Conservation (phyloP, 768 basidiomycete genomes). For the Lactifluus piperatus region DNA sequence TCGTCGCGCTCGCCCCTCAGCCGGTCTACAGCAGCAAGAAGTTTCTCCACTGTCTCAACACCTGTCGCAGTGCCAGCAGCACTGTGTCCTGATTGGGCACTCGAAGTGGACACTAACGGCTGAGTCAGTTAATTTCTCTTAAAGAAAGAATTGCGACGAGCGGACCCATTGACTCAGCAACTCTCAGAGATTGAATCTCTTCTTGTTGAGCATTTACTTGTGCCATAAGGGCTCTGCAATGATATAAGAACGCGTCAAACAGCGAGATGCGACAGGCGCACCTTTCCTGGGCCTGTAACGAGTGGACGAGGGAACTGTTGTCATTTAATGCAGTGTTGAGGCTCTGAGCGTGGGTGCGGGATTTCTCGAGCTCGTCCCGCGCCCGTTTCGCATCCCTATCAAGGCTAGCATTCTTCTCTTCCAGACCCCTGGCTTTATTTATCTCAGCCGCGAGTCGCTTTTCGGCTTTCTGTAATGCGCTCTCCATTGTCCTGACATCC, state of each 20-base stretch:
- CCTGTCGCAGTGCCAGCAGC: background rate
- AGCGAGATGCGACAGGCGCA: background rate
- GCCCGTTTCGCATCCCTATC: constrained; percentile 46
- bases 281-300: constrained; percentile 25
- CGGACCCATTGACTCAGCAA: background rate
- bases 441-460: constrained; percentile 33
- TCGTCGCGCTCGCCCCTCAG: constrained; percentile 58
- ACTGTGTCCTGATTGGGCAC: background rate
- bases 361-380: constrained; percentile 35
- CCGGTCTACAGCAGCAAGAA: constrained; percentile 56
- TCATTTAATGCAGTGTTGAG: constrained; percentile 18
- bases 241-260: background rate
- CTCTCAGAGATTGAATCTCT: background rate
- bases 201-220: constrained; percentile 7
- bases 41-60: constrained; percentile 38
- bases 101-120: background rate
- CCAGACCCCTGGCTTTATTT: constrained; percentile 32
- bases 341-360: constrained; percentile 27
- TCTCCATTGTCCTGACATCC: constrained; percentile 30
- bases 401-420: constrained; percentile 39
- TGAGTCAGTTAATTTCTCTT: background rate
- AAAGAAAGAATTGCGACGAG: too few relatives aligned
- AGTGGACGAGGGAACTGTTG: constrained; percentile 23
- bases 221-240: constrained; percentile 7
- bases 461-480: constrained; percentile 21